Base-by-base conservation (phyloP, 257 asterid species). In the Lantana camara region DNA sequence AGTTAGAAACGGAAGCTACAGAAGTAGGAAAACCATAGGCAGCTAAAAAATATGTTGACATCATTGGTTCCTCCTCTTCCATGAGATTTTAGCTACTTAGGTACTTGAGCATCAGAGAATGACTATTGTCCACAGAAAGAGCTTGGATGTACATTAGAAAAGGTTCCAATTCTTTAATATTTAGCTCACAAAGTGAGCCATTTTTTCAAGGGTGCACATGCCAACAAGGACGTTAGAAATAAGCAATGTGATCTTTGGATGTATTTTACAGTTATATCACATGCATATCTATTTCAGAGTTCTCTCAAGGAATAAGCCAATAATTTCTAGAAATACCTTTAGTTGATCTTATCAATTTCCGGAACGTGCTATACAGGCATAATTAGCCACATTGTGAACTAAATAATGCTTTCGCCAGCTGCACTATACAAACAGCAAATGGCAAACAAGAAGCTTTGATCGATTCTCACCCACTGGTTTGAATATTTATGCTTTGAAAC, bases 151-250 rank as follows among this genome's bases (percentile, higher is more conserved):
- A 42, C 50, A 66, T 60, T 61, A 70, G 51, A 71, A 65, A 44
- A 60, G 71, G 52, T 73, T 60, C 40, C 60, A 4, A 54, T 55
- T 76, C 63, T 70, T 57, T 74, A 45, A 34, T 10, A 63, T 70
- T 75, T 54, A 68, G 79, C 80, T 80, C 72, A 63, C 63, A 56
- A 58, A 47, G 16, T 49, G 85, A 80, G 89, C 79, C 82, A 65
- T 69, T 73, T 60, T 77, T 78, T 57, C 54, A n/a, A n/a, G n/a
- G n/a, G n/a, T n/a, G n/a, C n/a, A n/a, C n/a, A 69, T 16, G 60
- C 62, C 42, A 13, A 22, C 45, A 57, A 37, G 15, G 44, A 66
- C 70, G 57, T 41, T 56, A 64, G 57, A 54, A 70, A 64, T 46
- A 63, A 58, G 48, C 62, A 63, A 65, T 70, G 60, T 49, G 50